Evolutionary conservation across 768 basidiomycete species (phyloP).

Genomic region (Phaeolepiota aurea): DNA sequence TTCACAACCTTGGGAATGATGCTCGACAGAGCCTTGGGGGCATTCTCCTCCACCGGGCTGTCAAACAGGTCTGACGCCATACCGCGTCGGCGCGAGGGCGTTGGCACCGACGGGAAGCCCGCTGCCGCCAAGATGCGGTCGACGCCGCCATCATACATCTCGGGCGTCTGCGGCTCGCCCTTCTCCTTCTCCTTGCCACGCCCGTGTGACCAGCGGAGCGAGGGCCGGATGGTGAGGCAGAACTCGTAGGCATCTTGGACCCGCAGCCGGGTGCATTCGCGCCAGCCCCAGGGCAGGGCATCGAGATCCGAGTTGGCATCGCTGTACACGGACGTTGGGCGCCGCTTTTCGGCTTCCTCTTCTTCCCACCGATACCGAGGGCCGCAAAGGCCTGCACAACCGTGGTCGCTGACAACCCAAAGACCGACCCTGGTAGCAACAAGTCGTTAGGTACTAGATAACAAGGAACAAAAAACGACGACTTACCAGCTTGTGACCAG

Average conservation of each 20-base stretch:
- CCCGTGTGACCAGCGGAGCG: constrained; percentile 23
- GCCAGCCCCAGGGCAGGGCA: constrained; percentile 74
- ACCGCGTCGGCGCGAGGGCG: constrained; percentile 48
- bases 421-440: constrained; percentile 51
- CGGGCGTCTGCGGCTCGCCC: constrained; percentile 11
- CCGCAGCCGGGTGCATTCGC: constrained; percentile 57
- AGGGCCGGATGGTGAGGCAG: constrained; percentile 39
- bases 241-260: constrained; percentile 79
- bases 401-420: constrained; percentile 71
- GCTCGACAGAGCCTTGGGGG: constrained; percentile 12
- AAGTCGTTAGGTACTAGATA: constrained; percentile 2
- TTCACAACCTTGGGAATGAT: constrained; percentile 36
- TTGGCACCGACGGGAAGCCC: constrained; percentile 40
- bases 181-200: constrained; percentile 16
- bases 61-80: constrained; percentile 62
- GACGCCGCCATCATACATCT: constrained; percentile 15
- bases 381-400: constrained; percentile 77
- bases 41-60: constrained; percentile 27
- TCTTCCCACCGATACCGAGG: constrained; percentile 84
- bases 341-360: constrained; percentile 55
- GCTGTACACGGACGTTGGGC: constrained; percentile 31
- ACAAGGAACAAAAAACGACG: background rate
- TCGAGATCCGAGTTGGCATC: constrained; percentile 40
- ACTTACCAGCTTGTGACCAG: constrained; percentile 65
- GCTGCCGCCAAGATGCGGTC: constrained; percentile 52